Evolutionary conservation across 2,329 filamentous ascomycete genomes (phyloP), one percentile per base, ranked within the genome.

Genomic region (Cladophialophora bantiana): DNA sequence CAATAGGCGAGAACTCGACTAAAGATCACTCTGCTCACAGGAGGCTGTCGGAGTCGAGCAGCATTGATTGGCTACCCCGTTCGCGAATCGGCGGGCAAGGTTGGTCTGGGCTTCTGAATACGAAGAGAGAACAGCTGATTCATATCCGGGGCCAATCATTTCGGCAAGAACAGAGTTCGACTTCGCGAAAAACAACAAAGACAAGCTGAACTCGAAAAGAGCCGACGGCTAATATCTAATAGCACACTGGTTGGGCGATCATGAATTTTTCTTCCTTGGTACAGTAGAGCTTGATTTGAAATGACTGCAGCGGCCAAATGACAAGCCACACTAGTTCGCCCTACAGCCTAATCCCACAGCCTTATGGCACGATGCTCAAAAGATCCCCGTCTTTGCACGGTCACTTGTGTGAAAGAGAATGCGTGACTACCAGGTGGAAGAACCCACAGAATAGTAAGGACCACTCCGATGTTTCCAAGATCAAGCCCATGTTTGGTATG

Each of bases 401-500:
- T 56, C 32, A 56, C n/a, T 32, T 1, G n/a, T 4, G 36, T 45
- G 34, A 18, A 6, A 15, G 3, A 20, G 18, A n/a, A 9, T 13
- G 36, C 9, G 12, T 31, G 2, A 7, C 15, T 10, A 34, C n/a
- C 6, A 7, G 18, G 56, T 20, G 20, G 56, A 3, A 26, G 26
- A 26, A 26, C 26, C 3, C 3, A 26, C 26, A 26, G 26, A 26
- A 26, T 26, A 26, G 26, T 26, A 2, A 26, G 26, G 26, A 26
- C 26, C 26, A 26, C 26, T 26, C 26, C 26, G 26, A 53, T 12
- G 20, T 56, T 12, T 56, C 53, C 15, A 56, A n/a, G 10, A 18
- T 34, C 53, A 56, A 56, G 53, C 18, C 53, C 36, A n/a, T n/a
- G 53, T n/a, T 56, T 26, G 26, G 26, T 26, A 26, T 26, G 26